Conservation (phyloP, 2,329 filamentous ascomycete genomes). For the Diaporthe velutina region DNA sequence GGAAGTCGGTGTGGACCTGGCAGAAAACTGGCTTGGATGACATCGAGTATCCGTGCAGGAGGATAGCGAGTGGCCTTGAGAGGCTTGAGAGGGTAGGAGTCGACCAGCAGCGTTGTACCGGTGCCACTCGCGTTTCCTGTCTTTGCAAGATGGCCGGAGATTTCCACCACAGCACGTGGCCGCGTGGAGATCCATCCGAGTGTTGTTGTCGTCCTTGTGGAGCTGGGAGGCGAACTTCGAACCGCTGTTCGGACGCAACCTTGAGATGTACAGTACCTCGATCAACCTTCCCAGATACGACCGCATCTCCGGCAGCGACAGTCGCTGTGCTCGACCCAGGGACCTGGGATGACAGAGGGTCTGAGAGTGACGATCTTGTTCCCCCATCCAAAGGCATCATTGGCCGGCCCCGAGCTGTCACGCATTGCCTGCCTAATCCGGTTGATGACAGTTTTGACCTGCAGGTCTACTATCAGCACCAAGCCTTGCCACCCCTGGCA, state of each 20-base stretch:
- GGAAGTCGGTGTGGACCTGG: slow-evolving; percentile 20
- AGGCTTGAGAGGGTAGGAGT: slow-evolving; percentile 17
- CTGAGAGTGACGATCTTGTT: slow-evolving; percentile 21
- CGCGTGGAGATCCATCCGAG: slow-evolving; percentile 26
- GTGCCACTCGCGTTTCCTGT: slow-evolving; percentile 14
- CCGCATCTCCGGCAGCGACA: slow-evolving; percentile 10
- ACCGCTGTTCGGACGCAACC: slow-evolving; percentile 18
- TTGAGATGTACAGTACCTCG: slow-evolving; percentile 9
- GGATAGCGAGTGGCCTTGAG: neutral
- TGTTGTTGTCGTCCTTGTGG: slow-evolving; percentile 21
- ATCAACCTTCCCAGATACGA: slow-evolving; percentile 25
- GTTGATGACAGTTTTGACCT: slow-evolving; percentile 15
- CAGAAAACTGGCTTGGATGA: slow-evolving; percentile 20
- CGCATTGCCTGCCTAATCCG: slow-evolving; percentile 29
- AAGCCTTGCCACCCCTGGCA: slow-evolving; percentile 9
- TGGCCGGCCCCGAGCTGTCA: slow-evolving; percentile 28
- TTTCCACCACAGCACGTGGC: slow-evolving; percentile 30
- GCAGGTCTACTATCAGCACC: slow-evolving; percentile 22
- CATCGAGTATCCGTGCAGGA: neutral
- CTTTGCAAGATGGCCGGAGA: slow-evolving; percentile 30
- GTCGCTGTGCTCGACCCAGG: slow-evolving; percentile 26
- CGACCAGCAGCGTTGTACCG: slow-evolving; percentile 18
- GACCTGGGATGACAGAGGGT: slow-evolving; percentile 27
- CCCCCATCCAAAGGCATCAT: slow-evolving; percentile 3
- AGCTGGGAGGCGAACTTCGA: slow-evolving; percentile 26